Evolutionary conservation across 1,284 basidiomycete genomes (phyloP), one percentile per base, ranked within the genome.

Genomic region (Spongiforma sp.): DNA sequence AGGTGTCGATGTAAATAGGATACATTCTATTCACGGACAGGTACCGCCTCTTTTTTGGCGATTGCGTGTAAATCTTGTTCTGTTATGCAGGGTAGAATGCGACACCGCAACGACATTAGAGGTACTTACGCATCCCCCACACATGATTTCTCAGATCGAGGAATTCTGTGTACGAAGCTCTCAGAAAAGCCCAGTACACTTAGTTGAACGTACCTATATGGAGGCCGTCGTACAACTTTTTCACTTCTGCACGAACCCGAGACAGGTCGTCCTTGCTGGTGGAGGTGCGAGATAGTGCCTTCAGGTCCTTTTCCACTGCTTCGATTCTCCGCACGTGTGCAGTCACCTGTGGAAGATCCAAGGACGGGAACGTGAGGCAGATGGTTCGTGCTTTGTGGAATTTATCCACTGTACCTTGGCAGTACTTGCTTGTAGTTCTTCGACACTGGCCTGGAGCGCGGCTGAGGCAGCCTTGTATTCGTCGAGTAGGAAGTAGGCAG

Each of bases 381-480:
- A 32, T 69, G 74, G 58, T 64, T 87, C 1, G 58, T 4, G 9
- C 8, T 28, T 8, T 21, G n/a, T 26, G 11, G n/a, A 9, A 5
- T 4, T 34, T 57, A 8, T 7, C 3, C 11, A n/a, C 57, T n/a
- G 8, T 57, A 75, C 94, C 85, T 94, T 93, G 71, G 90, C 88
- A 0, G 95, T 96, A 75, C 89, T 94, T 46, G 85, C 79, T 76
- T 94, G 92, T 56, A 98, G 81, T 73, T 96, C 93, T 72, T 95
- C 90, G 26, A 97, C 92, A 72, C 93, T 94, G 24, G 91, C 87
- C 75, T 96, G 90, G 64, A 97, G 81, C 33, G 93, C 86, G 32
- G 90, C 89, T 8, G 91, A 93, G 11, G 95, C 94, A 59, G 87
- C 82, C 77, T 95, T 94, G 79, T 95, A 96, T 80, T 97, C 95